Conservation (phyloP, 2,329 filamentous ascomycete species). For the Colletotrichum spaethianum region DNA sequence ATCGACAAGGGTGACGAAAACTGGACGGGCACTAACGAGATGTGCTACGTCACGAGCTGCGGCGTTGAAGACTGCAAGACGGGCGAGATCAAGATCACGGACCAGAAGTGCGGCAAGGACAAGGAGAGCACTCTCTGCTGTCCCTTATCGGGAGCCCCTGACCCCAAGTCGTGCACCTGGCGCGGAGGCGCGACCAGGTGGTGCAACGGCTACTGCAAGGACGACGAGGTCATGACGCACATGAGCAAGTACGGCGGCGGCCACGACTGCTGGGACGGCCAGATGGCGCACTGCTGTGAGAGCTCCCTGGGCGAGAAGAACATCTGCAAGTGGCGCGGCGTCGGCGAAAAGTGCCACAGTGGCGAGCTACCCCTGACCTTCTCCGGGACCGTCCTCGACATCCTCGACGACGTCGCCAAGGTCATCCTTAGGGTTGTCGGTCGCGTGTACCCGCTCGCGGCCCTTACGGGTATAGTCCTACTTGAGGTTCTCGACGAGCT, state of each 20-base stretch:
- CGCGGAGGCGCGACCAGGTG: slow-evolving; percentile 44
- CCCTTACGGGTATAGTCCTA: slow-evolving; percentile 25
- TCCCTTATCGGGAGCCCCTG: slow-evolving; percentile 48
- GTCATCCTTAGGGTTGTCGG: slow-evolving; percentile 13
- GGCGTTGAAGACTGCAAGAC: slow-evolving; percentile 47
- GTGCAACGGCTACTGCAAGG: slow-evolving; percentile 53
- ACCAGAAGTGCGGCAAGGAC: slow-evolving; percentile 47
- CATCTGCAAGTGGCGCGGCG: slow-evolving; percentile 46
- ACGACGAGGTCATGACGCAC: slow-evolving; percentile 50
- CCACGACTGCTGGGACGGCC: slow-evolving; percentile 48
- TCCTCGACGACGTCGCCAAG: slow-evolving; percentile 16
- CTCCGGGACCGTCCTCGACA: slow-evolving; percentile 42
- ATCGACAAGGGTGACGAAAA: slow-evolving; percentile 23
- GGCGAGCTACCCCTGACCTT: slow-evolving; percentile 45
- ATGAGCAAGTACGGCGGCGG: slow-evolving; percentile 48
- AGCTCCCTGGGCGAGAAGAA: slow-evolving; percentile 42
- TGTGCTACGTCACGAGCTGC: slow-evolving; percentile 50
- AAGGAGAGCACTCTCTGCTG: slow-evolving; percentile 50
- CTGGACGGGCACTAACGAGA: slow-evolving; percentile 29
- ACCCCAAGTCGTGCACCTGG: slow-evolving; percentile 50
- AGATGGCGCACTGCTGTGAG: slow-evolving; percentile 50
- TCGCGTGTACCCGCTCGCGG: slow-evolving; percentile 4
- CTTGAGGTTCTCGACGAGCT: slow-evolving; percentile 43
- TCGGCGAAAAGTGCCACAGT: slow-evolving; percentile 43
- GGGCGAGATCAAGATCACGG: slow-evolving; percentile 47